These are phyloP conservation scores for Penicillium griseofulvum DNA, from an alignment of 2,329 filamentous ascomycete genomes.

Conservation along the genomic window DNA sequence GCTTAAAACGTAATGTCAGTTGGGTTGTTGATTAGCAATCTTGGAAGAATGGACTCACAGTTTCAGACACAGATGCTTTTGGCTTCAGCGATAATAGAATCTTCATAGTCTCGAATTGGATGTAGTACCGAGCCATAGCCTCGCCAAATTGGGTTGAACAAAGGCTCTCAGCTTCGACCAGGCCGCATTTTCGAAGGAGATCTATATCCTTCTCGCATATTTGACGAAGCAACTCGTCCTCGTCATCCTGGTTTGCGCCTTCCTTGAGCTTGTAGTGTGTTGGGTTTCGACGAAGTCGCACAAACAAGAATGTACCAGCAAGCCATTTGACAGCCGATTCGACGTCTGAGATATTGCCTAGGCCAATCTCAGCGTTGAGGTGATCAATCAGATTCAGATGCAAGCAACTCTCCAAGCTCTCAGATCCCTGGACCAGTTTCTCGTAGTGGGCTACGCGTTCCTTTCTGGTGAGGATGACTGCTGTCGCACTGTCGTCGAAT, in stretches of 20 bases:
- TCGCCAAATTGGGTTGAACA: conserved; percentile 69
- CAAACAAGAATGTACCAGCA: conserved; percentile 71
- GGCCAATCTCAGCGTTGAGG: conserved; percentile 76
- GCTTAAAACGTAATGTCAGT: conserved; percentile 44
- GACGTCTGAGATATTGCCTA: conserved; percentile 67
- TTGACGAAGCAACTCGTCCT: conserved; percentile 64
- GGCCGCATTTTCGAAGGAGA: conserved; percentile 58
- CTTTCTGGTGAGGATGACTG: conserved; percentile 74
- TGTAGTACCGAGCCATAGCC: conserved; percentile 79
- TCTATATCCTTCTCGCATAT: conserved; percentile 69
- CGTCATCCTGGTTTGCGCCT: conserved; percentile 47
- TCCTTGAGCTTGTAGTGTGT: conserved; percentile 65
- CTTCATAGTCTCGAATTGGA: conserved; percentile 78
- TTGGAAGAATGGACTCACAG: conserved; percentile 53
- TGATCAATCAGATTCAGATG: conserved; percentile 80
- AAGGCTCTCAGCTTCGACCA: conserved; percentile 57
- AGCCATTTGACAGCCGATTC: conserved; percentile 71
- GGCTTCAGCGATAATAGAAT: conserved; percentile 61
- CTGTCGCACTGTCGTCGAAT: conserved; percentile 72
- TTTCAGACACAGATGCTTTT: conserved; percentile 61
- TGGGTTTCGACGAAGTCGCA: conserved; percentile 70
- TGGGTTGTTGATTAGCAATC: not conserved
- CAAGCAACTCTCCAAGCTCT: conserved; percentile 72
- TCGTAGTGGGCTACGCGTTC: conserved; percentile 66
- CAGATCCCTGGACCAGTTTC: conserved; percentile 68